Evolutionary conservation across 352 stramenopile species (phyloP).

Genomic region (Halophytophthora batemanensis): DNA sequence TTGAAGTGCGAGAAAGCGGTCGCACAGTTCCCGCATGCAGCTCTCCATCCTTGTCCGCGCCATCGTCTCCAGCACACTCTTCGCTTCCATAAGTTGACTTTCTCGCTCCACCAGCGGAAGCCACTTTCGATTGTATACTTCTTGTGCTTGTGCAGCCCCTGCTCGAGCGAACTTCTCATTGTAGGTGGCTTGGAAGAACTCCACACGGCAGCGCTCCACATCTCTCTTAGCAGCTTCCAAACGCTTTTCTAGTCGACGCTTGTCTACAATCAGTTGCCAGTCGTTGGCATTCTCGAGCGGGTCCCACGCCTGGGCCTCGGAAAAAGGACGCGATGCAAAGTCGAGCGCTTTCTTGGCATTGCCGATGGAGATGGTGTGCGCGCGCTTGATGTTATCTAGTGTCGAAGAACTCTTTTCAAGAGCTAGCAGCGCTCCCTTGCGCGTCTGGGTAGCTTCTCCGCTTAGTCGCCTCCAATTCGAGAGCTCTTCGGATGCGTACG

Average conservation of each 20-base stretch:
- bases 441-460: slow-evolving; percentile 30
- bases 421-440: slow-evolving; percentile 27
- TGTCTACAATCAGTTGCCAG: slow-evolving; percentile 62
- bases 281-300: slow-evolving; percentile 80
- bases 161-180: slow-evolving; percentile 52
- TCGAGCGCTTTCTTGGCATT: slow-evolving; percentile 47
- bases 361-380: slow-evolving; percentile 23
- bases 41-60: slow-evolving; percentile 21
- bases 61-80: slow-evolving; percentile 26
- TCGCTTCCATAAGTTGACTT: slow-evolving; percentile 20
- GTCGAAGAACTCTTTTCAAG: slow-evolving; percentile 21
- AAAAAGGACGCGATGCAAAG: slow-evolving; percentile 50
- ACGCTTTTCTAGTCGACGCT: slow-evolving; percentile 48
- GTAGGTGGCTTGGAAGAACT: slow-evolving; percentile 56
- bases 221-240: slow-evolving; percentile 31
- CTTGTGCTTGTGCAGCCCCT: slow-evolving; percentile 26
- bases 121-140: slow-evolving; percentile 30
- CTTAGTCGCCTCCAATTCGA: slow-evolving; percentile 40
- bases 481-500: slow-evolving; percentile 20
- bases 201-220: slow-evolving; percentile 41
- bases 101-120: slow-evolving; percentile 21
- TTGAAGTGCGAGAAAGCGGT: slow-evolving; percentile 35
- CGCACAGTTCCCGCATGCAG: slow-evolving; percentile 37
- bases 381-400: slow-evolving; percentile 19
- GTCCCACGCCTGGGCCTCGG: slow-evolving; percentile 72